Evolutionary conservation across 495 filamentous ascomycete genomes (phyloP), one percentile per base, ranked within the genome.

Genomic region (Polyplosphaeria fusca): DNA sequence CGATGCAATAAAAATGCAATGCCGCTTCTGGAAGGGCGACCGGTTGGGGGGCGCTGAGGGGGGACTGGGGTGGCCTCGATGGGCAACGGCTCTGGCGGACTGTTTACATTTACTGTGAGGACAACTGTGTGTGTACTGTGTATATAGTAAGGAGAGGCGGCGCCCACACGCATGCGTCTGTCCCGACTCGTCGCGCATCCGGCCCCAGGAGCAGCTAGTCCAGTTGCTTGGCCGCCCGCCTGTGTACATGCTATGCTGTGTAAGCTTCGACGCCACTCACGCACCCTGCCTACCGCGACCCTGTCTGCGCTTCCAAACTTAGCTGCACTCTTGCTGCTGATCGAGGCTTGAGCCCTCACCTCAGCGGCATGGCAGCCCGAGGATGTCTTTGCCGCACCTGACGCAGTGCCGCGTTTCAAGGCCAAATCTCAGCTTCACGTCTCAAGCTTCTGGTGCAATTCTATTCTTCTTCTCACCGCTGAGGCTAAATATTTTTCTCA

Each of bases 1-100:
- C 46, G 46, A 58, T 42, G 53, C 43, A 57, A 47, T 57, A 58
- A 56, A 24, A 35, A 39, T 39, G n/a, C 11, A 40, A 25, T 27
- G 4, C 41, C 18, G 24, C 18, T 24, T 46, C 7, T 23, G 13
- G 18, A 22, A 11, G 22, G 5, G 20, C 18, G 39, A 19, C 39
- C 39, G 39, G 39, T 12, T n/a, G n/a, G n/a, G n/a, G n/a, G n/a
- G n/a, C n/a, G n/a, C n/a, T n/a, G n/a, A n/a, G n/a, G n/a, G n/a
- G n/a, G n/a, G n/a, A n/a, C n/a, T n/a, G n/a, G n/a, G n/a, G n/a
- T n/a, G n/a, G n/a, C n/a, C n/a, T n/a, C n/a, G n/a, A n/a, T n/a
- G n/a, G n/a, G n/a, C n/a, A n/a, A n/a, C n/a, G n/a, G n/a, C n/a
- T n/a, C n/a, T n/a, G n/a, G n/a, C n/a, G n/a, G n/a, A n/a, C n/a